Conservation (phyloP, 2,329 filamentous ascomycete species). For the Beauveria australis region DNA sequence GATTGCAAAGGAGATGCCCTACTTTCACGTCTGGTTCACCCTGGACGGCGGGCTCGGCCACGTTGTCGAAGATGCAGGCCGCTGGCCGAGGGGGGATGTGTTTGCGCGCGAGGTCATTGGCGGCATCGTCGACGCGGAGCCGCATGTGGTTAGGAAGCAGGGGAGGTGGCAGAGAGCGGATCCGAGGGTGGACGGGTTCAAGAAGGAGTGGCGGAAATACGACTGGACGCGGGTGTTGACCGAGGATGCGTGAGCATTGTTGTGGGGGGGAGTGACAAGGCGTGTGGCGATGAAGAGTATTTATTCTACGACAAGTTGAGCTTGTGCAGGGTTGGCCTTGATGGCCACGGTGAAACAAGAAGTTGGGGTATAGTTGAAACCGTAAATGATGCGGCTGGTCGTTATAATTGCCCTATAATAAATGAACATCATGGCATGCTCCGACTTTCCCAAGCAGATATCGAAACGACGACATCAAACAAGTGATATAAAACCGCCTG, state of each 20-base stretch:
- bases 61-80: slow-evolving; percentile 74
- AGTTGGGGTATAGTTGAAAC: neutral
- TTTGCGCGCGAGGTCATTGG: slow-evolving; percentile 90
- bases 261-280: neutral
- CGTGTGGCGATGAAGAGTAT: neutral
- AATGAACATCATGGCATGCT: neutral
- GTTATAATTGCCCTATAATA: neutral
- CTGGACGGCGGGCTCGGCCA: slow-evolving; percentile 89
- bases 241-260: slow-evolving; percentile 18
- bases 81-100: slow-evolving; percentile 85
- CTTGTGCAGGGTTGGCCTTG: no score
- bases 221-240: slow-evolving; percentile 67
- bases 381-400: neutral
- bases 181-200: slow-evolving; percentile 66
- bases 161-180: slow-evolving; percentile 72
- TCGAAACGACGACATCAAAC: neutral
- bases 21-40: slow-evolving; percentile 95
- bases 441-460: neutral
- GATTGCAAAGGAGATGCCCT: slow-evolving; percentile 92
- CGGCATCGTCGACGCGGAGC: slow-evolving; percentile 78
- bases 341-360: no score
- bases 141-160: slow-evolving; percentile 81
- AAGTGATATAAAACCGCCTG: neutral
- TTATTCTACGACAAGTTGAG: no score
- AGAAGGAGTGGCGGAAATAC: slow-evolving; percentile 82